Evolutionary conservation across 2,329 filamentous ascomycete genomes (phyloP).

Genomic region (Fusarium keratoplasticum): DNA sequence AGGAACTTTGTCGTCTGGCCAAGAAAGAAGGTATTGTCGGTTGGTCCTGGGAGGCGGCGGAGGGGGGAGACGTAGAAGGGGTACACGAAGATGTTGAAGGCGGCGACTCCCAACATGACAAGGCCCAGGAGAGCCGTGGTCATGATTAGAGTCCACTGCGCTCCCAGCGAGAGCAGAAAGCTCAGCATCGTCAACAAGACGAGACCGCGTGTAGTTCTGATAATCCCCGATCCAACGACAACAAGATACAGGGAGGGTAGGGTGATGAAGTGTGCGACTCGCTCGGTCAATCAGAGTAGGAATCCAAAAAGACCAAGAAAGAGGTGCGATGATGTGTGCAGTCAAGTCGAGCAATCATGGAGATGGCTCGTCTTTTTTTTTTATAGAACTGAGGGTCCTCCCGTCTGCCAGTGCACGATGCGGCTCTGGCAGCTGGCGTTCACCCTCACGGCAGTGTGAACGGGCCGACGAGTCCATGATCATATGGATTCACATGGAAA

Average conservation of each 20-base stretch:
- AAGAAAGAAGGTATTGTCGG: constrained; percentile 53
- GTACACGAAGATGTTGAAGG: constrained; percentile 52
- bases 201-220: constrained; percentile 1
- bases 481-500: background rate
- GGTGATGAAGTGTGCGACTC: background rate
- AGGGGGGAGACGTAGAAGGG: constrained; percentile 57
- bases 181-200: background rate
- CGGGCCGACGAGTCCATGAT: background rate
- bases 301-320: background rate
- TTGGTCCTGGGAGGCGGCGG: constrained; percentile 58
- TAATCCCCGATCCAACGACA: background rate
- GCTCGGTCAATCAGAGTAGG: background rate
- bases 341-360: background rate
- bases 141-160: background rate
- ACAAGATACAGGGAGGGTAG: background rate
- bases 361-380: constrained; percentile 2
- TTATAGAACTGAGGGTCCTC: background rate
- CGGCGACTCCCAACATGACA: background rate
- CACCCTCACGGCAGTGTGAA: background rate
- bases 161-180: background rate
- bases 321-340: background rate
- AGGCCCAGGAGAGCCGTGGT: background rate
- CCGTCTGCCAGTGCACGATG: constrained; percentile 8
- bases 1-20: constrained; percentile 53
- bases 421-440: constrained; percentile 9